Evolutionary conservation across 169 alveolate species (phyloP).

Genomic region (Nephromyces sp.): DNA sequence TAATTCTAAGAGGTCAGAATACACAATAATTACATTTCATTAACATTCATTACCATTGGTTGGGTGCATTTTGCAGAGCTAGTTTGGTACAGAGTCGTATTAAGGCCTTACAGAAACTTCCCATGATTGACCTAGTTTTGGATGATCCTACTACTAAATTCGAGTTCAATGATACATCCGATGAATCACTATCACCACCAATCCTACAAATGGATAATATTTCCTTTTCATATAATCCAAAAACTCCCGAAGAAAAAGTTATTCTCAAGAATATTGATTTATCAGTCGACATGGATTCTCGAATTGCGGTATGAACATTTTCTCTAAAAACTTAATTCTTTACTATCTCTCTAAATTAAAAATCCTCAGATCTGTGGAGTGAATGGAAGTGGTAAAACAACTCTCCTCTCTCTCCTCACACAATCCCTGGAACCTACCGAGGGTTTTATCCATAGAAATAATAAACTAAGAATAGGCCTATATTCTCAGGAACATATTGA

Average conservation of each 20-base stretch:
- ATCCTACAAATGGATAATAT: conserved; percentile 35
- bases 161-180: conserved; percentile 77
- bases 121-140: conserved; percentile 80
- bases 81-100: conserved; percentile 87
- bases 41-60: not conserved
- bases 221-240: conserved; percentile 41
- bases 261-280: conserved; percentile 44
- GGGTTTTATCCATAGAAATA: conserved; percentile 81
- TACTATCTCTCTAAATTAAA: not conserved
- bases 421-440: conserved; percentile 71
- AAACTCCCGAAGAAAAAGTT: conserved; percentile 9
- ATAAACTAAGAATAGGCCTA: conserved; percentile 82
- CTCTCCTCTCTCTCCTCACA: conserved; percentile 76
- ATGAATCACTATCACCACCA: conserved; percentile 24
- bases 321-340: not conserved
- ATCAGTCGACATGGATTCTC: conserved; percentile 43
- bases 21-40: not conserved
- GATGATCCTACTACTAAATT: conserved; percentile 89
- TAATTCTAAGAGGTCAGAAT: conserved; percentile 28
- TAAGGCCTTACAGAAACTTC: conserved; percentile 82
- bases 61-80: conserved; percentile 6
- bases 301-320: conserved; percentile 27
- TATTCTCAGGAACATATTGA: conserved; percentile 93
- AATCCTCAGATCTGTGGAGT: conserved; percentile 80
- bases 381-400: conserved; percentile 96